Evolutionary conservation across 495 filamentous ascomycete genomes (phyloP), one percentile per base, ranked within the genome.

Genomic region (Penicillium angulare): DNA sequence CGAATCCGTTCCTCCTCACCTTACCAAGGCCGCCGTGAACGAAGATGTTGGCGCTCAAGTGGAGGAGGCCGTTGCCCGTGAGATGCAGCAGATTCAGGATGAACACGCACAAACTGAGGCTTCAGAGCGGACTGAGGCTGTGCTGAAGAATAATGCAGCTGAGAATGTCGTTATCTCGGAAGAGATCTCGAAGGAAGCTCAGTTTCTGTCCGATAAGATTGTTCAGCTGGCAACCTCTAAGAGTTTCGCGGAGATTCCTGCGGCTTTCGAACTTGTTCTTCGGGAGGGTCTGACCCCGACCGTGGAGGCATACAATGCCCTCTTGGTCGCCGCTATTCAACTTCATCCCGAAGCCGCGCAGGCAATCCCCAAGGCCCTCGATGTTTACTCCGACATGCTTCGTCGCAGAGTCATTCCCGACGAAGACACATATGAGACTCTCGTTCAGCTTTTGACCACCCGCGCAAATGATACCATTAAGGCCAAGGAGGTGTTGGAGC

Each of bases 371-470:
- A 96, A 95, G 71, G 91, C 89, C 5, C 80, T 97, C 41, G 90
- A 92, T 77, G 86, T 97, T 49, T 97, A 97, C 73, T 86, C 90
- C 34, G 90, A 97, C 65, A 96, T 98, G 92, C 85, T 96, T 56
- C 81, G 87, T 52, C 87, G 91, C 40, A 86, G 85, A 59, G 85
- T 97, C 34, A 68, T 78, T 21, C 92, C 92, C 13, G 86, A 95
- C 61, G 83, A 85, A 50, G 79, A 85, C 45, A 97, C 91, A 6
- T 97, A 95, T 69, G 82, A 89, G 60, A 89, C 86, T 3, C 71
- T 98, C 9, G 86, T 98, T 50, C 81, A 87, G 54, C 71, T 95
- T 32, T 80, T 97, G 26, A 86, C 91, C 18, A 76, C 81, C 16
- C 86, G 88, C 27, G 88, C 90, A 33, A 77, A 91, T 43, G 85